Percentiles rank a stretch among this genome's conserved stretches.
These are phyloP conservation scores for Paramyrothecium sp. DNA, from an alignment of 2,329 filamentous ascomycete genomes.

Conservation along the genomic window DNA sequence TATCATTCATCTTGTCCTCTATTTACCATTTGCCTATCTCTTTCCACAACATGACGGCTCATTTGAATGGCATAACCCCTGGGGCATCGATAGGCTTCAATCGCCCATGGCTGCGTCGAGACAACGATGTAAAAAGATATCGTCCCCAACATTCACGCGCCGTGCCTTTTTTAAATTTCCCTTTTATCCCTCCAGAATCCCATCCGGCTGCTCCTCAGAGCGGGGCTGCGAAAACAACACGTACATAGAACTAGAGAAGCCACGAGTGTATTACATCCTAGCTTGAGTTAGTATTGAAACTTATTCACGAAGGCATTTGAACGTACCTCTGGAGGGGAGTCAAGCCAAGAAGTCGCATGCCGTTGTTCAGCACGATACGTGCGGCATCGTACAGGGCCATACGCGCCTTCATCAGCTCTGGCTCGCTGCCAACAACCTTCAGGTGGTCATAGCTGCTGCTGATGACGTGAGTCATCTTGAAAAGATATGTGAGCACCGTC, in stretches of 20 bases:
- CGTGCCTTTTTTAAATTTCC: background rate
- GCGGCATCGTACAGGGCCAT: conserved; percentile 78
- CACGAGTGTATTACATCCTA: background rate
- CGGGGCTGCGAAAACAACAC: too few species aligned
- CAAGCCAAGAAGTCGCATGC: conserved; percentile 78
- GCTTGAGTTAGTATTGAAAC: background rate
- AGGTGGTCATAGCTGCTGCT: conserved; percentile 81
- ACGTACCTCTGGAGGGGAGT: conserved; percentile 64
- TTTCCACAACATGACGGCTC: background rate
- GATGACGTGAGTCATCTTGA: conserved; percentile 81
- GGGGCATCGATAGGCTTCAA: background rate
- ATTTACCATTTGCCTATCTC: background rate
- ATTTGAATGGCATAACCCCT: background rate
- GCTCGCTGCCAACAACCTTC: conserved; percentile 77
- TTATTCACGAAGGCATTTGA: background rate
- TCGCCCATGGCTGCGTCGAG: too few species aligned
- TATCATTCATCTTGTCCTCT: background rate
- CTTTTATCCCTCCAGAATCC: too few species aligned
- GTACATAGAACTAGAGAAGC: background rate
- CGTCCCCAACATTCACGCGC: background rate
- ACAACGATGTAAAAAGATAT: background rate
- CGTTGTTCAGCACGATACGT: conserved; percentile 74
- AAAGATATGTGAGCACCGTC: conserved; percentile 59
- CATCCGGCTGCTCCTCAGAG: background rate
- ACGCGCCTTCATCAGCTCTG: conserved; percentile 62